Evolutionary conservation across 2,329 filamentous ascomycete species (phyloP).

Genomic region (Intubia oerlemansii): DNA sequence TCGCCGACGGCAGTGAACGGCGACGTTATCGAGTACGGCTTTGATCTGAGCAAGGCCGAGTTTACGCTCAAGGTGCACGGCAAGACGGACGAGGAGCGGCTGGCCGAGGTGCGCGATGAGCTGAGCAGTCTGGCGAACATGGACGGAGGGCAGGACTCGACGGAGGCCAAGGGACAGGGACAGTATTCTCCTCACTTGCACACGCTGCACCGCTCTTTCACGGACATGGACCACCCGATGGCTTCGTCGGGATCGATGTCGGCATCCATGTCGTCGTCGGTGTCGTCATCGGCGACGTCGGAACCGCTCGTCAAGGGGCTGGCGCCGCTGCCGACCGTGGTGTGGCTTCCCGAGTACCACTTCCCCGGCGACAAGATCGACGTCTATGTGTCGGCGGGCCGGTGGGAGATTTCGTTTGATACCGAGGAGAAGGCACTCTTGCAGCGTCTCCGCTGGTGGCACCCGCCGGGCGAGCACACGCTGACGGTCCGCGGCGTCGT

Average conservation of each 20-base stretch:
- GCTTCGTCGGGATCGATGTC: neutral
- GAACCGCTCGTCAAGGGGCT: constrained; percentile 1
- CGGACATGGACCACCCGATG: constrained; percentile 1
- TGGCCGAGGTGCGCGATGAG: constrained; percentile 1
- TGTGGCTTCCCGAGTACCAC: constrained; percentile 82
- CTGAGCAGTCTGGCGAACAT: neutral
- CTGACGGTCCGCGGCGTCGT: constrained; percentile 57
- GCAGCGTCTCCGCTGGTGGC: constrained; percentile 82
- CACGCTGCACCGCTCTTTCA: neutral
- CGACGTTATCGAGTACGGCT: constrained; percentile 47
- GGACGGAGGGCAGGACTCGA: too few species aligned
- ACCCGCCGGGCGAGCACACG: constrained; percentile 63
- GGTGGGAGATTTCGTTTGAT: constrained; percentile 66
- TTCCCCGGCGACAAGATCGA: constrained; percentile 56
- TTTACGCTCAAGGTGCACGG: constrained; percentile 54
- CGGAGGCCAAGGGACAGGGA: neutral
- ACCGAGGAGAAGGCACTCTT: constrained; percentile 47
- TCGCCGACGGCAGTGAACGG: constrained; percentile 59
- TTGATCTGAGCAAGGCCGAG: constrained; percentile 59
- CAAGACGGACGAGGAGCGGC: constrained; percentile 1
- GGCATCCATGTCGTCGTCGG: constrained; percentile 1
- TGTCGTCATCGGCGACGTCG: constrained; percentile 1
- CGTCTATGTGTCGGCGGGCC: constrained; percentile 63
- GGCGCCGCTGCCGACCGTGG: constrained; percentile 38
- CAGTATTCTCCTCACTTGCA: too few species aligned